Base-by-base conservation (phyloP, 192 early-diverging fungal species). In the Entomortierella beljakovae region DNA sequence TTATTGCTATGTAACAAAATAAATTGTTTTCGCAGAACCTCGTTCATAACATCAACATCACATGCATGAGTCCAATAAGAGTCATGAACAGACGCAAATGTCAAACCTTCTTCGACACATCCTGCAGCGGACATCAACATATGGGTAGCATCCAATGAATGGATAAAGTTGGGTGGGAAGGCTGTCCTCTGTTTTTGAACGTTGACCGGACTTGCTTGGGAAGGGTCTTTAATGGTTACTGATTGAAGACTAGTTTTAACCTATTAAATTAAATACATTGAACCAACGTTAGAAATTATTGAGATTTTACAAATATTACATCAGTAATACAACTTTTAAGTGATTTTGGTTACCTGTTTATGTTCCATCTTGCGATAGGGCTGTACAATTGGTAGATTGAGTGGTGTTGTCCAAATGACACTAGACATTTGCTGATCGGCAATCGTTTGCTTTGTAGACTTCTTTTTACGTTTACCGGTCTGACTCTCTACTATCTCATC, bases 111-210 rank as follows among this genome's bases (percentile, higher is more conserved):
- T 38, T 84, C 75, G 49, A 94, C 88, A 85, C 96, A 98, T 61
- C 88, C 89, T 31, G 95, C 86, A 29, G 97, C 96, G 20, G 96
- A 94, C 81, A 98, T 88, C 66, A 97, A 87, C 97, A 99, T 99
- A 72, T 99, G 97, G 25, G 95, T 90, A 1, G 97, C 97, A 81
- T 99, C 97, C 28, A 99, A 86, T 5, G 95, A 97, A 82, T 99
- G 97, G 76, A 99, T 94, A 86, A 95, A 99, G 87, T 99, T 99
- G 29, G 97, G 97, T 40, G 97, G 97, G 87, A 99, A 99, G 2
- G 97, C 97, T 2, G 94, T 93, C 43, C 92, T 90, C 79, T 99
- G 97, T 86, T 98, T 99, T 59, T 87, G 86, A 16, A 90, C 76
- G 85, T 99, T 95, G 28, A 98, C 95, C 22, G 96, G 93, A 31